Evolutionary conservation across 2,329 filamentous ascomycete species (phyloP).

Genomic region (Ascomycota sp.): DNA sequence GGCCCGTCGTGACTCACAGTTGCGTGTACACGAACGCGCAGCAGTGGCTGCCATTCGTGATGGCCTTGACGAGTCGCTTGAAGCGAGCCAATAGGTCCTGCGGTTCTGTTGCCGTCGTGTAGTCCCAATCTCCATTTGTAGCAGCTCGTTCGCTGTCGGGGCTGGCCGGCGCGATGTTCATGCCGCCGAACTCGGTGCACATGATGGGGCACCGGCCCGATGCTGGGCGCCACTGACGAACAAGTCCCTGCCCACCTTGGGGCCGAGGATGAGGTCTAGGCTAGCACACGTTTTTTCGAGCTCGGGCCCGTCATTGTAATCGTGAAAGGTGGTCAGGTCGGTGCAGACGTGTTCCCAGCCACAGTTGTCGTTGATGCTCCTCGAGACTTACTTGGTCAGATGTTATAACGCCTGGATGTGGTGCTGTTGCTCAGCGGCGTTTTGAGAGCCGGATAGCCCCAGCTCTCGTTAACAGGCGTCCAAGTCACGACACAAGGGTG

Average conservation of each 20-base stretch:
- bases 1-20: slow-evolving; percentile 26
- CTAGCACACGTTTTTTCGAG: slow-evolving; percentile 32
- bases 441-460: slow-evolving; percentile 41
- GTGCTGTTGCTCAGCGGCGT: slow-evolving; percentile 36
- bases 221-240: slow-evolving; percentile 36
- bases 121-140: slow-evolving; percentile 40
- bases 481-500: slow-evolving; percentile 43
- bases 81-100: slow-evolving; percentile 37
- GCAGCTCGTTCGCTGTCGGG: slow-evolving; percentile 9
- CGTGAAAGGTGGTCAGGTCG: slow-evolving; percentile 47
- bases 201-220: slow-evolving; percentile 32
- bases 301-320: slow-evolving; percentile 38
- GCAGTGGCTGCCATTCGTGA: slow-evolving; percentile 33
- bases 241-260: slow-evolving; percentile 30
- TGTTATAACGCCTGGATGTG: slow-evolving; percentile 45
- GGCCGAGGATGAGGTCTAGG: slow-evolving; percentile 30
- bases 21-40: slow-evolving; percentile 49
- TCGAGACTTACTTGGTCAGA: slow-evolving; percentile 34
- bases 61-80: slow-evolving; percentile 35
- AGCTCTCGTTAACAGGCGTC: slow-evolving; percentile 45
- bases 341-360: slow-evolving; percentile 49
- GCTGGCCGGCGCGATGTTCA: slow-evolving; percentile 37
- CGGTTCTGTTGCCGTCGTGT: slow-evolving; percentile 42
- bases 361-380: slow-evolving; percentile 51
- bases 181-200: slow-evolving; percentile 47